These are phyloP conservation scores for Fusarium cyanostomum DNA, from an alignment of 2,329 filamentous ascomycete species.

Conservation along the genomic window DNA sequence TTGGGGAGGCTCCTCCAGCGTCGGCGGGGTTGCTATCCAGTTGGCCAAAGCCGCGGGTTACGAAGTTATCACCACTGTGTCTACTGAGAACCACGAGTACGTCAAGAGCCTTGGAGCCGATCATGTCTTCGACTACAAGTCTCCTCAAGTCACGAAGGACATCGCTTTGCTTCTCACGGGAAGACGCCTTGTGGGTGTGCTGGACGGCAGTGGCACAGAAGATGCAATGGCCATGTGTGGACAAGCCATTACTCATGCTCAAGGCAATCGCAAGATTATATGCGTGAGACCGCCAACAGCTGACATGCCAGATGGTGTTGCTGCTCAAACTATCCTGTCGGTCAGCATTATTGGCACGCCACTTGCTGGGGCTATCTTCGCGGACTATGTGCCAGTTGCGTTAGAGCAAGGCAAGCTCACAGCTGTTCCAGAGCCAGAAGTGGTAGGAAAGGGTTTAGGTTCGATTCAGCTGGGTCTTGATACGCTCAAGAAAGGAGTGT, in stretches of 20 bases:
- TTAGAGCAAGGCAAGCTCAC: constrained; percentile 19
- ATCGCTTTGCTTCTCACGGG: constrained; percentile 12
- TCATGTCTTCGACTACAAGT: constrained; percentile 57
- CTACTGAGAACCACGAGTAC: constrained; percentile 54
- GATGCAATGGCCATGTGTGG: neutral
- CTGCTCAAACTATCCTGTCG: constrained; percentile 10
- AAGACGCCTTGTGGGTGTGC: constrained; percentile 11
- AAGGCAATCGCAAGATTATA: constrained; percentile 20
- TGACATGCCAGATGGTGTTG: neutral
- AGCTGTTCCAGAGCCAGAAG: constrained; percentile 17
- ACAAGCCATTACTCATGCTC: constrained; percentile 13
- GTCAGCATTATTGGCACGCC: constrained; percentile 17
- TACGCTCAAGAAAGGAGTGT: constrained; percentile 22
- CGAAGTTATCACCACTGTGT: constrained; percentile 55
- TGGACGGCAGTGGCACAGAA: constrained; percentile 21
- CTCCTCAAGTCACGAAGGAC: constrained; percentile 28
- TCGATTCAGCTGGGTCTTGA: constrained; percentile 16
- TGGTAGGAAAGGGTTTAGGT: constrained; percentile 21
- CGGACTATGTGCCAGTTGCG: constrained; percentile 19
- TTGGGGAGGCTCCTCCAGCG: constrained; percentile 61
- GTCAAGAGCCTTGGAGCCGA: constrained; percentile 55
- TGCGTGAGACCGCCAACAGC: constrained; percentile 10
- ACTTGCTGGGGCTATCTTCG: constrained; percentile 25
- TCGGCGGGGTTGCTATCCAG: constrained; percentile 58
- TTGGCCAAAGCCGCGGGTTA: constrained; percentile 55